Evolutionary conservation across 1,284 basidiomycete species (phyloP).

Genomic region (Ustanciosporium gigantosporum): DNA sequence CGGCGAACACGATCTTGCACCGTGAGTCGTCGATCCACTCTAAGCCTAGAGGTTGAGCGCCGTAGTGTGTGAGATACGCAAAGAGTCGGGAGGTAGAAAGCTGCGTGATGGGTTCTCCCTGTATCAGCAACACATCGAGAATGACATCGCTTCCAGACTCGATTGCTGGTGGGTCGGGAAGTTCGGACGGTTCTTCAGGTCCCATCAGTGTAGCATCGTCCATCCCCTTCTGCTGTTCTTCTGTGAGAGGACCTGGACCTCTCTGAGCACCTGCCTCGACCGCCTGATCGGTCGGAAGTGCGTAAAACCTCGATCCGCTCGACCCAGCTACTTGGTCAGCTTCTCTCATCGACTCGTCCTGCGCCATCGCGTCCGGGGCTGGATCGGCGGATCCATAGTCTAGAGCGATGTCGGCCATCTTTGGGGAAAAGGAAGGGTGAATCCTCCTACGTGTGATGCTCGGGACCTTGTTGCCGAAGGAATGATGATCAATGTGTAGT

Average conservation of each 20-base stretch:
- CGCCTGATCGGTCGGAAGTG: constrained; percentile 38
- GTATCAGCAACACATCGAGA: constrained; percentile 47
- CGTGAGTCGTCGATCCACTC: constrained; percentile 58
- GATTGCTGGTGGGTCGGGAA: constrained; percentile 29
- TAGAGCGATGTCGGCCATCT: constrained; percentile 30
- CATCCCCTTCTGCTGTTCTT: constrained; percentile 1
- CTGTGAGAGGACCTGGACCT: constrained; percentile 17
- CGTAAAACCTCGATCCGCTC: constrained; percentile 28
- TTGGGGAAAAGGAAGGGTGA: too few relatives aligned
- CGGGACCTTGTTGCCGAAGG: too few relatives aligned
- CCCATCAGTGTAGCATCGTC: constrained; percentile 19
- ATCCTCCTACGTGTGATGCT: too few relatives aligned
- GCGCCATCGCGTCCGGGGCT: neutral
- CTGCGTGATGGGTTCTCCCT: constrained; percentile 56
- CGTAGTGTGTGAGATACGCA: constrained; percentile 53
- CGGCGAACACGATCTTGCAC: constrained; percentile 55
- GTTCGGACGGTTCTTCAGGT: constrained; percentile 4
- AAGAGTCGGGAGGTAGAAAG: constrained; percentile 59
- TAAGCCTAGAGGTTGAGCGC: constrained; percentile 52
- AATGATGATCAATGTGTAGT: too few relatives aligned
- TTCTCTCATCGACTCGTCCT: constrained; percentile 33
- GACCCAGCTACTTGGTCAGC: neutral
- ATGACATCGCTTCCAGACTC: constrained; percentile 44
- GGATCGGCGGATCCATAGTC: constrained; percentile 28
- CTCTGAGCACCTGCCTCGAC: constrained; percentile 42